Evolutionary conservation across 805 yeast species (phyloP).

Genomic region (Kodamaea hsintzibuensis): DNA sequence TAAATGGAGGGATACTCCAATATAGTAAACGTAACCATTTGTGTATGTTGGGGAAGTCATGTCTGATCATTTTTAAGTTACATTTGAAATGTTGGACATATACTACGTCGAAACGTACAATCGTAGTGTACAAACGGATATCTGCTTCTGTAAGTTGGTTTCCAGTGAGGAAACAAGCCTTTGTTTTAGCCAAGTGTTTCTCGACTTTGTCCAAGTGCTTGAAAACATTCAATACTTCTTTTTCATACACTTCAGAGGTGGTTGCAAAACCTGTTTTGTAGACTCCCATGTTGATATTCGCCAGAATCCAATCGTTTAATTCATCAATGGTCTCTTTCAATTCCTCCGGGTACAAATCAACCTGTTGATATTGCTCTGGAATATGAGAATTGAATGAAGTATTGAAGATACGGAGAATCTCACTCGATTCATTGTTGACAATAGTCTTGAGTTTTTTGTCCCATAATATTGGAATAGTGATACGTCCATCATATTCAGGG

Average conservation of each 20-base stretch:
- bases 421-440: constrained; percentile 90
- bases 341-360: constrained; percentile 64
- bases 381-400: constrained; percentile 64
- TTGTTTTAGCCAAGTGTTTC: constrained; percentile 35
- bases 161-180: constrained; percentile 51
- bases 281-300: constrained; percentile 86
- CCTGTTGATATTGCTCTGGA: constrained; percentile 45
- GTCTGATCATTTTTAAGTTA: constrained; percentile 77
- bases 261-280: constrained; percentile 92
- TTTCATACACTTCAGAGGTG: constrained; percentile 76
- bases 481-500: constrained; percentile 76
- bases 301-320: constrained; percentile 78
- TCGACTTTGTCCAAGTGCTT: constrained; percentile 62
- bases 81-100: constrained; percentile 96
- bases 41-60: constrained; percentile 75
- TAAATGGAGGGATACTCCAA: constrained; percentile 74
- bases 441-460: constrained; percentile 79
- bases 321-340: constrained; percentile 65
- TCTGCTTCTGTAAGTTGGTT: constrained; percentile 84
- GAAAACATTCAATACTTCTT: constrained; percentile 63
- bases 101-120: constrained; percentile 88
- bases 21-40: constrained; percentile 81
- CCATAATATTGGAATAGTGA: constrained; percentile 93
- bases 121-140: constrained; percentile 80
- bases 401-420: constrained; percentile 81